These are phyloP conservation scores for Ogataea pignaliae DNA, from an alignment of 805 yeast genomes.

Conservation along the genomic window DNA sequence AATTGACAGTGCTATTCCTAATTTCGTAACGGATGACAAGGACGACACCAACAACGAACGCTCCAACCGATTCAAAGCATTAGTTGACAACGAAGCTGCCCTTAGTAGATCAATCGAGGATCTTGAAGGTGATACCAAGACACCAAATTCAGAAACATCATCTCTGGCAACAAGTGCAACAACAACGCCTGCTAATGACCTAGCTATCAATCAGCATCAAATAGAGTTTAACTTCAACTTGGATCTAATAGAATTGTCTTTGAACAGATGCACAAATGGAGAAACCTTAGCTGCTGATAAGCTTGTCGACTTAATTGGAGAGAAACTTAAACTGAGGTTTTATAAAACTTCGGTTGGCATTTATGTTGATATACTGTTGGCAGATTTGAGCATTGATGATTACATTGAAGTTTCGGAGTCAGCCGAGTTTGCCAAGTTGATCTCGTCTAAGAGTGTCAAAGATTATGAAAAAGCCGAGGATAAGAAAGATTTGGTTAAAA, in stretches of 20 bases:
- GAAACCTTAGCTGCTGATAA: conserved; percentile 57
- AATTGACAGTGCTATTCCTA: conserved; percentile 65
- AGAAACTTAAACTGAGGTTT: conserved; percentile 55
- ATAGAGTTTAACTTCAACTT: conserved; percentile 74
- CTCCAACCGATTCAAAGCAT: conserved; percentile 13
- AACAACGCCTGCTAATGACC: conserved; percentile 1
- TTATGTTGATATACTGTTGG: conserved; percentile 60
- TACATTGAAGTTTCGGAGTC: conserved; percentile 60
- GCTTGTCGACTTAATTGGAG: conserved; percentile 70
- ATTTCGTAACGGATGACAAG: conserved; percentile 26
- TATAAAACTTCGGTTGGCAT: conserved; percentile 56
- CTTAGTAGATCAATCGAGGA: conserved; percentile 9
- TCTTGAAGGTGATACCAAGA: conserved; percentile 10
- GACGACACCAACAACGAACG: conserved; percentile 6
- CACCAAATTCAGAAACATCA: conserved; percentile 11
- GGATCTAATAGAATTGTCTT: conserved; percentile 53
- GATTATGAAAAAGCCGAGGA: conserved; percentile 34
- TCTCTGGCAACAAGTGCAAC: conserved; percentile 3
- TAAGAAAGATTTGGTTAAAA: conserved; percentile 49
- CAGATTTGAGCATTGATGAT: conserved; percentile 70
- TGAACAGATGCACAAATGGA: conserved; percentile 65
- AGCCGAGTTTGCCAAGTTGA: conserved; percentile 59
- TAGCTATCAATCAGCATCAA: conserved; percentile 44
- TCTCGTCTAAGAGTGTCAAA: conserved; percentile 55
- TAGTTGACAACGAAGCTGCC: conserved; percentile 20